Evolutionary conservation across 768 basidiomycete genomes (phyloP).

Genomic region (Tubosaeta brunneosetosa): DNA sequence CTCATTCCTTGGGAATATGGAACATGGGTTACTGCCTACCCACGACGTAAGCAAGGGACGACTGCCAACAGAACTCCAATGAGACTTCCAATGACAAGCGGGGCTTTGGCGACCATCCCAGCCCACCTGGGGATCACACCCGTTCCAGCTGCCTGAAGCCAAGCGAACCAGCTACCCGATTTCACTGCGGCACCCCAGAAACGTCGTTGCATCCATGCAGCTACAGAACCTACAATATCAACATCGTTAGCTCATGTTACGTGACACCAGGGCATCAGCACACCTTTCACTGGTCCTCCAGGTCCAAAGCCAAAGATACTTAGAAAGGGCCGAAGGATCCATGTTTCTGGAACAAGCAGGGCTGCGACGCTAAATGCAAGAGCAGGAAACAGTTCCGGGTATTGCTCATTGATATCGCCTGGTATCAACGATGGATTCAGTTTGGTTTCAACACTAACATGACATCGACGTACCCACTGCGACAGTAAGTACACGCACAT

Average conservation of each 20-base stretch:
- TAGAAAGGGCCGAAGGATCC: constrained; percentile 14
- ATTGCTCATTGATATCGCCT: constrained; percentile 13
- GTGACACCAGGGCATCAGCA: not conserved
- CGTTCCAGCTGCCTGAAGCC: constrained; percentile 14
- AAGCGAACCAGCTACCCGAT: constrained; percentile 10
- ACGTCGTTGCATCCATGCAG: constrained; percentile 7
- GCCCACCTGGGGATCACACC: constrained; percentile 6
- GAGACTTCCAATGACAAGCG: not conserved
- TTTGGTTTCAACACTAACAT: not conserved
- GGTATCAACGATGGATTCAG: not conserved
- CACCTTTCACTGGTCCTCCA: constrained; percentile 13
- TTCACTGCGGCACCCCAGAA: constrained; percentile 7
- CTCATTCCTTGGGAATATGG: too few relatives aligned
- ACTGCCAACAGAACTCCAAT: too few relatives aligned
- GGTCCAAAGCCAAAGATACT: constrained; percentile 15
- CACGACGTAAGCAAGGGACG: too few relatives aligned
- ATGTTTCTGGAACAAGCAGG: constrained; percentile 12
- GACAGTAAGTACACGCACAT: constrained; percentile 3
- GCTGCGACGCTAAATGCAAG: constrained; percentile 1
- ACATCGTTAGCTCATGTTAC: not conserved
- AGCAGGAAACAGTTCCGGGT: constrained; percentile 3
- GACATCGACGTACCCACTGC: constrained; percentile 3
- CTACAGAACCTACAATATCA: constrained; percentile 7
- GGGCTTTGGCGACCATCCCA: not conserved
- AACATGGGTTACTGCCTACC: too few relatives aligned